phyloP scores from a whole-genome alignment of 1,284 basidiomycete species.

The Tranzscheliella williamsii region DNA sequence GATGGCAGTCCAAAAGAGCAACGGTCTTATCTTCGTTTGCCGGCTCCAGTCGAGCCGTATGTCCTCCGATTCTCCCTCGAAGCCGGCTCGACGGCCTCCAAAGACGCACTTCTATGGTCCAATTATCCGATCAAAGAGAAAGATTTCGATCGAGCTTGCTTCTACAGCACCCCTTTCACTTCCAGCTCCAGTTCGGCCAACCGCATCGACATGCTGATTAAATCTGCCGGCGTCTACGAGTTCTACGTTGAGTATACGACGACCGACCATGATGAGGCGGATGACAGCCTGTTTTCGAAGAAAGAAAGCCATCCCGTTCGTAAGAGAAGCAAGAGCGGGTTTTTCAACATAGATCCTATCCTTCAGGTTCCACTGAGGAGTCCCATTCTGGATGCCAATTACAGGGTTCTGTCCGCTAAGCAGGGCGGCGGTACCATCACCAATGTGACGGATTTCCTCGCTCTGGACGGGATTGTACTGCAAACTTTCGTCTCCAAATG shows the following conservation, averaged over 20 bases:
- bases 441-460: constrained; percentile 15
- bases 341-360: constrained; percentile 55
- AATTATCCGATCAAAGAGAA: constrained; percentile 65
- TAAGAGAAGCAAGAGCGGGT: constrained; percentile 42
- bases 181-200: constrained; percentile 16
- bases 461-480: constrained; percentile 49
- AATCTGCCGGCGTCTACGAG: constrained; percentile 48
- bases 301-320: constrained; percentile 3
- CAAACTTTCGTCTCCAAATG: constrained; percentile 56
- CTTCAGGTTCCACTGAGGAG: constrained; percentile 36
- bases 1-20: constrained; percentile 50
- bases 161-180: constrained; percentile 65
- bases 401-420: constrained; percentile 12
- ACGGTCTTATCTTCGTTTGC: constrained; percentile 46
- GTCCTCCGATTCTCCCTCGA: constrained; percentile 51
- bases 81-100: constrained; percentile 41
- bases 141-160: constrained; percentile 74
- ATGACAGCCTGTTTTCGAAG: constrained; percentile 10
- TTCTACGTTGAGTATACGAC: constrained; percentile 54
- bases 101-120: constrained; percentile 42
- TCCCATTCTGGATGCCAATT: constrained; percentile 31
- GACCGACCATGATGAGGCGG: constrained; percentile 9
- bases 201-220: constrained; percentile 42
- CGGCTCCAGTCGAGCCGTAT: constrained; percentile 47
- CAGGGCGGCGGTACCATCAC: constrained; percentile 40